Conservation (phyloP, 805 yeast genomes). For the Kuraishia hungarica region DNA sequence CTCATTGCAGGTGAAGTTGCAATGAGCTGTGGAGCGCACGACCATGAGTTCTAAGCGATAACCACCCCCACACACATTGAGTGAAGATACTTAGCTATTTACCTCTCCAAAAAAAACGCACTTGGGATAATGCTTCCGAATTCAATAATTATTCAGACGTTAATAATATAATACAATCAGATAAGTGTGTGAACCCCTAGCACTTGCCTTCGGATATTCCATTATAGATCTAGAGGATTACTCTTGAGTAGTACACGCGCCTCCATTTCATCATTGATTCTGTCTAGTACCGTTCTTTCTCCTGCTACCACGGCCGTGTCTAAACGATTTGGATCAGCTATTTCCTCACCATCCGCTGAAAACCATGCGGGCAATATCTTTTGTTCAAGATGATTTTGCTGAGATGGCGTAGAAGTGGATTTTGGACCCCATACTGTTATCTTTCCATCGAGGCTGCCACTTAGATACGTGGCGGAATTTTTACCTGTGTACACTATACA, state of each 20-base stretch:
- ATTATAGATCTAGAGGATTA: background rate
- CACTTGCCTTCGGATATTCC: no score
- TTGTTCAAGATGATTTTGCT: background rate
- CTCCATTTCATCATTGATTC: constrained; percentile 21
- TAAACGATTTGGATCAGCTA: background rate
- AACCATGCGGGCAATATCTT: constrained; percentile 2
- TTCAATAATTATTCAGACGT: no score
- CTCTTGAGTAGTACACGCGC: constrained; percentile 8
- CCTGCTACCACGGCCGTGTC: constrained; percentile 2
- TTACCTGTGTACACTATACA: constrained; percentile 42
- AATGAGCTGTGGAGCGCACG: background rate
- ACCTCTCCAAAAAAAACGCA: no score
- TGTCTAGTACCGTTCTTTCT: constrained; percentile 14
- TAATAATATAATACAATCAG: no score
- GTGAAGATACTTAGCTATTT: no score
- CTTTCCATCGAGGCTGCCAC: constrained; percentile 65
- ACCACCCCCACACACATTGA: no score
- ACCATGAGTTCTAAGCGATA: background rate
- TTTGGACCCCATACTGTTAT: constrained; percentile 49
- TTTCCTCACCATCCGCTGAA: constrained; percentile 7
- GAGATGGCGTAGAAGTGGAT: background rate
- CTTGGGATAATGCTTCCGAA: no score
- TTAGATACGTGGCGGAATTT: constrained; percentile 34
- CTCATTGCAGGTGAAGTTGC: background rate
- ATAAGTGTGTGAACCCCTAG: no score